Evolutionary conservation across 441 rosid genomes (phyloP).

Genomic region (Aleurites moluccanus): DNA sequence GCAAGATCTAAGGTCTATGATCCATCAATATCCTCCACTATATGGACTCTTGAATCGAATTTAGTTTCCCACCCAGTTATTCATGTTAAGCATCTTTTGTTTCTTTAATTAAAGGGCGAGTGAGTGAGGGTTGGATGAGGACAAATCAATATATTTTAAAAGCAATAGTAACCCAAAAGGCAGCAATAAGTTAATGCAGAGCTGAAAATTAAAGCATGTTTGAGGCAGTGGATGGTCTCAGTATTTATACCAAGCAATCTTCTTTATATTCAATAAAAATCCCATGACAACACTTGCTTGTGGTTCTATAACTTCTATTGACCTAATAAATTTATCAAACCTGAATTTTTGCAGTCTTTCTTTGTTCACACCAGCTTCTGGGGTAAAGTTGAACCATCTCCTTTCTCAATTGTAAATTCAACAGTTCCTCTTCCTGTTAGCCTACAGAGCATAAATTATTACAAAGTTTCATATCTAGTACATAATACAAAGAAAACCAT

Average conservation of each 20-base stretch:
- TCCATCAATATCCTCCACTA: not conserved
- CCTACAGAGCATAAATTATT: constrained; percentile 35
- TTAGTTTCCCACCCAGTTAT: not conserved
- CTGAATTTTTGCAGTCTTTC: constrained; percentile 77
- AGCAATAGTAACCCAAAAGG: not conserved
- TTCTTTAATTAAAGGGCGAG: not conserved
- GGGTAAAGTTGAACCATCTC: constrained; percentile 76
- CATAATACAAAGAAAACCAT: not conserved
- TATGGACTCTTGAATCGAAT: not conserved
- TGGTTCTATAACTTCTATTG: not conserved
- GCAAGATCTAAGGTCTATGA: not conserved
- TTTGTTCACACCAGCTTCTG: constrained; percentile 69
- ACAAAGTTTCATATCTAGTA: not conserved
- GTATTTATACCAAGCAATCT: not conserved
- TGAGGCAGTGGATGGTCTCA: not conserved
- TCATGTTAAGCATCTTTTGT: not conserved
- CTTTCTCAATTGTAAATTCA: constrained; percentile 78
- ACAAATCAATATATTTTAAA: not conserved
- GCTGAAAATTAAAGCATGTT: not conserved
- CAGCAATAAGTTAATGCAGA: not conserved
- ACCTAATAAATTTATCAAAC: constrained; percentile 30
- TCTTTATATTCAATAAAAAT: not conserved
- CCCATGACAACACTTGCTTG: not conserved
- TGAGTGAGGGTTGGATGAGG: not conserved
- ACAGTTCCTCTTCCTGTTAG: constrained; percentile 83